Evolutionary conservation across 2,329 filamentous ascomycete species (phyloP).

Genomic region (Neopestalotiopsis rosae): DNA sequence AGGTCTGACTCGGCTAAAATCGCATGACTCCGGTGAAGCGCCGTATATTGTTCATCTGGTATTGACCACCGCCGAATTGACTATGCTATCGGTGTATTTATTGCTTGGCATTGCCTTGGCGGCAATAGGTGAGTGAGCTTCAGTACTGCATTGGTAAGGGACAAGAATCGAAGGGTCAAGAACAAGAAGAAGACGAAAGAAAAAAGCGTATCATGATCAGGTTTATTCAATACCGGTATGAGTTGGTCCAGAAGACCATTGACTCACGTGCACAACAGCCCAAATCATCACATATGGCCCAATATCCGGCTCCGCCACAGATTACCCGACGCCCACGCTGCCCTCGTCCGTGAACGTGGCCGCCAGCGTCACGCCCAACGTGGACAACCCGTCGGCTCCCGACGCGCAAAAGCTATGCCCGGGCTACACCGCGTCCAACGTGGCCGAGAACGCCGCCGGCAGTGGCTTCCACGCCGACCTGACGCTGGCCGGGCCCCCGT

Average conservation of each 20-base stretch:
- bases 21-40: neutral
- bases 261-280: neutral
- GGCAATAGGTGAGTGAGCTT: neutral
- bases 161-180: neutral
- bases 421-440: constrained; percentile 70
- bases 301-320: constrained; percentile 3
- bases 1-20: neutral
- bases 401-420: constrained; percentile 70
- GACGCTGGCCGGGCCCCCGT: constrained; percentile 70
- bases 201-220: neutral
- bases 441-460: constrained; percentile 53
- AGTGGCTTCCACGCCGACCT: constrained; percentile 69
- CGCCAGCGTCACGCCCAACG: constrained; percentile 59
- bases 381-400: constrained; percentile 66
- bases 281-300: constrained; percentile 4
- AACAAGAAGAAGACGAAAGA: neutral
- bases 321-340: constrained; percentile 3
- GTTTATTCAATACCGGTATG: too few species aligned
- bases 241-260: too few species aligned
- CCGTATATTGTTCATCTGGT: neutral
- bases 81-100: neutral
- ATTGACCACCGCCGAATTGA: neutral
- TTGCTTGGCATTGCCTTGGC: neutral
- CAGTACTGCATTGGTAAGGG: neutral
- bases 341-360: neutral